Evolutionary conservation across 2,329 filamentous ascomycete species (phyloP).

Genomic region (Talaromyces sp.): DNA sequence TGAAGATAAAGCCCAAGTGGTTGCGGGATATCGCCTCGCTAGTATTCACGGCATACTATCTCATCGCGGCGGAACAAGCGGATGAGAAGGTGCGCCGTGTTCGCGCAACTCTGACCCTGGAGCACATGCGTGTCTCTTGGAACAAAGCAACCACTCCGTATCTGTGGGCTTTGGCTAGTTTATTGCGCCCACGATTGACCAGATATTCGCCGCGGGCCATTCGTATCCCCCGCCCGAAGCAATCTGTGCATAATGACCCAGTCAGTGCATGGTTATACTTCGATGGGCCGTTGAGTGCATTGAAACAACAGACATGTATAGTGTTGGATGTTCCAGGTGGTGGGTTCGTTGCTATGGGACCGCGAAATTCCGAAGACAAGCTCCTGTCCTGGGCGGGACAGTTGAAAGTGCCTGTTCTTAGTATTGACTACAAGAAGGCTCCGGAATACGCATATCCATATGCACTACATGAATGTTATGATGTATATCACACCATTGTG

Average conservation of each 20-base stretch:
- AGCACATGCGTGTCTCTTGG: slow-evolving; percentile 91
- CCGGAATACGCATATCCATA: slow-evolving; percentile 85
- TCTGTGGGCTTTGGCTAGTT: slow-evolving; percentile 68
- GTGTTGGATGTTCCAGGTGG: slow-evolving; percentile 91
- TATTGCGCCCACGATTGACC: slow-evolving; percentile 78
- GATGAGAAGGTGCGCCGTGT: slow-evolving; percentile 97
- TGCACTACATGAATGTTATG: slow-evolving; percentile 83
- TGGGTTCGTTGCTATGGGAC: slow-evolving; percentile 95
- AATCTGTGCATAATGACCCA: slow-evolving; percentile 81
- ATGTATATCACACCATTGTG: slow-evolving; percentile 77
- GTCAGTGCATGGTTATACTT: slow-evolving; percentile 91
- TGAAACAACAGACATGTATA: slow-evolving; percentile 75
- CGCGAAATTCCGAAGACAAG: slow-evolving; percentile 92
- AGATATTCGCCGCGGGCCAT: slow-evolving; percentile 80
- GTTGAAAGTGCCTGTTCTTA: slow-evolving; percentile 84
- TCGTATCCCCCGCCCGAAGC: slow-evolving; percentile 76
- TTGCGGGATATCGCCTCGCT: slow-evolving; percentile 80
- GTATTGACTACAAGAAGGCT: slow-evolving; percentile 86
- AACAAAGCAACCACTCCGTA: slow-evolving; percentile 93
- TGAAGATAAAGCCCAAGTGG: slow-evolving; percentile 83
- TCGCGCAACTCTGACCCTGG: slow-evolving; percentile 80
- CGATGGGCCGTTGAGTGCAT: slow-evolving; percentile 77
- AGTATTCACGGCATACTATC: slow-evolving; percentile 84
- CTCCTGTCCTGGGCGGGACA: slow-evolving; percentile 89
- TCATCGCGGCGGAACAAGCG: slow-evolving; percentile 88